These are phyloP conservation scores for Arabidopsis suecica DNA, from an alignment of 345 rosid species.

Conservation along the genomic window DNA sequence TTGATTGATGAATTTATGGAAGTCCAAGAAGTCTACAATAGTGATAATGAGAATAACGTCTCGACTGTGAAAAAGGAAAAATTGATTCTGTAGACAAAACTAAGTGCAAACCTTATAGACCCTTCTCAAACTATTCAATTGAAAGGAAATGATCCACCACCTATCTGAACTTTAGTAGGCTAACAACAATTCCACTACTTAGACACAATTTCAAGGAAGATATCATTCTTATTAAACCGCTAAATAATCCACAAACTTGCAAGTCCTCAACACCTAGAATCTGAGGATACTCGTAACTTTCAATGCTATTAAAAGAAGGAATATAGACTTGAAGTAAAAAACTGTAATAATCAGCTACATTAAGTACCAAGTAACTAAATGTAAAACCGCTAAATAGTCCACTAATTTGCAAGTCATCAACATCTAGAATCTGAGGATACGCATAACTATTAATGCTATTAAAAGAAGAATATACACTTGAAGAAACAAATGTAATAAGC, in stretches of 20 bases:
- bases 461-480: no score
- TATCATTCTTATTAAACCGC: not conserved
- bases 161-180: not conserved
- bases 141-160: not conserved
- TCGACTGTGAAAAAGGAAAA: not conserved
- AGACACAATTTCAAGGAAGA: not conserved
- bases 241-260: not conserved
- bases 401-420: no score
- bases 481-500: no score
- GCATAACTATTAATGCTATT: no score
- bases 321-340: not conserved
- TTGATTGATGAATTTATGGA: not conserved
- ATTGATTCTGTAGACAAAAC: slow-evolving; percentile 6
- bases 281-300: not conserved
- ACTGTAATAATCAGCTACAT: not conserved
- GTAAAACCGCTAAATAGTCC: no score
- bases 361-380: not conserved
- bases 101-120: not conserved
- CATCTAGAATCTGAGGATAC: no score
- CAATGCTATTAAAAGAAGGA: not conserved
- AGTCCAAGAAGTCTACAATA: slow-evolving; percentile 3
- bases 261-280: slow-evolving; percentile 8
- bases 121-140: slow-evolving; percentile 11
- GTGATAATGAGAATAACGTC: not conserved
- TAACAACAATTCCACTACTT: slow-evolving; percentile 17